These are phyloP conservation scores for Dendrobium chrysotoxum DNA, from an alignment of 106 monocot species.

Conservation along the genomic window DNA sequence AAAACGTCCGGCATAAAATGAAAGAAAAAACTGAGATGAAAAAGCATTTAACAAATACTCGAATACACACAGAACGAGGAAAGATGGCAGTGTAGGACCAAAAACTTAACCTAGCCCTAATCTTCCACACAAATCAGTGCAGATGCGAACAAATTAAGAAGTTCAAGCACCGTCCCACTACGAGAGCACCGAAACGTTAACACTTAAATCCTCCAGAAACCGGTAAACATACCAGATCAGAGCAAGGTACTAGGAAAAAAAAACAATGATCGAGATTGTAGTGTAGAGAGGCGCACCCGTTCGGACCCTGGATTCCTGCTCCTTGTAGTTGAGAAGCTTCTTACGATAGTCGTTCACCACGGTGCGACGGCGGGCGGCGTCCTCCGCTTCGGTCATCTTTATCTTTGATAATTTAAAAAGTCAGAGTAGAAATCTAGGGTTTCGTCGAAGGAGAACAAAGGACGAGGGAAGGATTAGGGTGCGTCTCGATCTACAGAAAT, in stretches of 20 bases:
- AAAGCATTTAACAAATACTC: no score
- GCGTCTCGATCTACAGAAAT: no score
- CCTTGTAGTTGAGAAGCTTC: constrained; percentile 23
- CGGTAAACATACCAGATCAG: background rate
- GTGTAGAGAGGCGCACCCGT: constrained; percentile 8
- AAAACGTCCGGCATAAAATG: no score
- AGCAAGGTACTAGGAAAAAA: background rate
- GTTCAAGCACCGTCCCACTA: background rate
- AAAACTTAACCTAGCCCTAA: no score
- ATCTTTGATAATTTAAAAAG: background rate
- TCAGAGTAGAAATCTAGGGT: background rate
- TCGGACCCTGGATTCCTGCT: constrained; percentile 14
- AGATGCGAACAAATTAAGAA: background rate
- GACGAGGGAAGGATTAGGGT: background rate
- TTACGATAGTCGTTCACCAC: constrained; percentile 16
- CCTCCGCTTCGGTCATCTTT: constrained; percentile 9
- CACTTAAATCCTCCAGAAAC: background rate
- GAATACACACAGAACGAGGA: no score
- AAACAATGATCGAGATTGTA: background rate
- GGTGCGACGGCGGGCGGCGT: constrained; percentile 13
- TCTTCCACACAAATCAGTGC: no score
- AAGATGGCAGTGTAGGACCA: no score
- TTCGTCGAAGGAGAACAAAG: background rate
- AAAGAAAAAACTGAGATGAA: no score
- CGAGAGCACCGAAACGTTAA: background rate